Conservation (phyloP, 2,329 filamentous ascomycete species). For the Achaetomium macrosporum region DNA sequence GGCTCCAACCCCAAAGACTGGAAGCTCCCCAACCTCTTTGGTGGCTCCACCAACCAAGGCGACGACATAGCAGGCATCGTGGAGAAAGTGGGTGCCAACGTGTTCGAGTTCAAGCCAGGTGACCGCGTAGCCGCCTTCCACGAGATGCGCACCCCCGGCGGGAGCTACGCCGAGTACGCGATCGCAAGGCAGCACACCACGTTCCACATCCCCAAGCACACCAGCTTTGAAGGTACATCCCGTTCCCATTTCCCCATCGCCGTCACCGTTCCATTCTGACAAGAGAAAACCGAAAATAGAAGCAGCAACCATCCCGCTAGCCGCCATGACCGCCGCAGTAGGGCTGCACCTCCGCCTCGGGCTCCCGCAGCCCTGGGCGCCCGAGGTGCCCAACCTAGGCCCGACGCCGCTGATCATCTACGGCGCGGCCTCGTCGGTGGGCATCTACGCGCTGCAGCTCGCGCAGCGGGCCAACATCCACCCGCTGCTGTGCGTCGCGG, state of each 20-base stretch:
- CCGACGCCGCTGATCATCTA: slow-evolving; percentile 43
- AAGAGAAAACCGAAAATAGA: slow-evolving; percentile 21
- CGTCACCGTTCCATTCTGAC: no score
- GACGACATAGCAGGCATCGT: slow-evolving; percentile 53
- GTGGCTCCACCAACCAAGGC: slow-evolving; percentile 37
- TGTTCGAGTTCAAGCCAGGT: slow-evolving; percentile 51
- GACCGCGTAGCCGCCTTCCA: slow-evolving; percentile 53
- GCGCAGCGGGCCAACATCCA: slow-evolving; percentile 50
- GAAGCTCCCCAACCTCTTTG: slow-evolving; percentile 30
- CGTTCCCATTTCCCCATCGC: background rate
- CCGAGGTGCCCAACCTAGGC: background rate
- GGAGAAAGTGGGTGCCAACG: slow-evolving; percentile 47
- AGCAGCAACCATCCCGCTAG: slow-evolving; percentile 39
- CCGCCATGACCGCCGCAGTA: slow-evolving; percentile 38
- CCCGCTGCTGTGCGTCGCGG: slow-evolving; percentile 56
- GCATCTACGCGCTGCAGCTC: slow-evolving; percentile 53
- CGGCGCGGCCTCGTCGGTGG: slow-evolving; percentile 51
- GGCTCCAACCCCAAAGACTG: slow-evolving; percentile 46
- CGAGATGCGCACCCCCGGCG: slow-evolving; percentile 31
- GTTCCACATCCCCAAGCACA: slow-evolving; percentile 35
- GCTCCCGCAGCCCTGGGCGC: slow-evolving; percentile 35
- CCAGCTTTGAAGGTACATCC: slow-evolving; percentile 31
- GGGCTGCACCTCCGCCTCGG: slow-evolving; percentile 33
- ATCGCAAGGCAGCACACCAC: slow-evolving; percentile 36
- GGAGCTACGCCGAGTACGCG: slow-evolving; percentile 39